These are phyloP conservation scores for Cercospora zeae-maydis DNA, from an alignment of 2,329 filamentous ascomycete genomes.

Conservation along the genomic window DNA sequence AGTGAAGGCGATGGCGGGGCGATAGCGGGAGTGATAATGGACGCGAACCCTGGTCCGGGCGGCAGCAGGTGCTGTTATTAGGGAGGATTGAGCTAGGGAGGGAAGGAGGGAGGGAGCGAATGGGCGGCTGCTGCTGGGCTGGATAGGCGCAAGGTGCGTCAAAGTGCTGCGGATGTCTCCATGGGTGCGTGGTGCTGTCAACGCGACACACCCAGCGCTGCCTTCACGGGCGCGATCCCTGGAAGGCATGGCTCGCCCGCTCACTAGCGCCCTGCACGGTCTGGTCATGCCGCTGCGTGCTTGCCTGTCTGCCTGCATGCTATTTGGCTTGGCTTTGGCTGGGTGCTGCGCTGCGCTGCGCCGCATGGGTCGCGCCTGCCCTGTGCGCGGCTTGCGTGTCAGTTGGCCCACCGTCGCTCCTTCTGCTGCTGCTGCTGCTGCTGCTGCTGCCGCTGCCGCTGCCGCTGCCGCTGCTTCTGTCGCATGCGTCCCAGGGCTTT, in stretches of 20 bases:
- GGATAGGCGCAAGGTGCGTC: conserved; percentile 18
- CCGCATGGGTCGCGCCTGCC: conserved; percentile 8
- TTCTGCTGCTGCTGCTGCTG: no score
- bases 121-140: conserved; percentile 12
- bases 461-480: no score
- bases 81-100: conserved; percentile 18
- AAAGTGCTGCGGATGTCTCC: conserved; percentile 15
- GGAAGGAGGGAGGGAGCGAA: neutral
- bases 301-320: conserved; percentile 11
- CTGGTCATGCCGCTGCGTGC: conserved; percentile 23
- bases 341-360: neutral
- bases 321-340: neutral
- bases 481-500: conserved; percentile 11
- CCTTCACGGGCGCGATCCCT: conserved; percentile 26
- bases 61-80: conserved; percentile 20
- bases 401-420: conserved; percentile 15
- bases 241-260: conserved; percentile 22
- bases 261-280: conserved; percentile 25
- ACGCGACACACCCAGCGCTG: conserved; percentile 28
- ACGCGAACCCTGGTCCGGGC: conserved; percentile 20
- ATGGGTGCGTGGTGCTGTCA: conserved; percentile 18
- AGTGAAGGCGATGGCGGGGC: conserved; percentile 27
- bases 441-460: no score
- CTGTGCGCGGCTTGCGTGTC: conserved; percentile 20
- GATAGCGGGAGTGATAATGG: conserved; percentile 24